phyloP scores from a whole-genome alignment of 306 rosid genomes.

The Corylus americana region DNA sequence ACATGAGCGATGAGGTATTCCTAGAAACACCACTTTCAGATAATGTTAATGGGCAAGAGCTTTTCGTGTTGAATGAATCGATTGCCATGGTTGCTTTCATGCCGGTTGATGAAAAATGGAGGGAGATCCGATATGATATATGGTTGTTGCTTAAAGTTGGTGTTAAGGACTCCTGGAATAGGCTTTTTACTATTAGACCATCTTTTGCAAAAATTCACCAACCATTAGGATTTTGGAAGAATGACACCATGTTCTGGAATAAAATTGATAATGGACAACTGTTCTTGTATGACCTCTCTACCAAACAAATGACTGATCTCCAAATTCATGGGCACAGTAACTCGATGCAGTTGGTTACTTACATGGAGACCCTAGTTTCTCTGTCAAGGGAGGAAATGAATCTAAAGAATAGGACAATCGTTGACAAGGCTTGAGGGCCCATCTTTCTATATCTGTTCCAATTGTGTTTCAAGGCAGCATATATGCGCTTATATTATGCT shows the following conservation, averaged over 20 bases:
- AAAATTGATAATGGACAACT: background rate
- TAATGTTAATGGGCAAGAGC: background rate
- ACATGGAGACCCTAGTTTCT: background rate
- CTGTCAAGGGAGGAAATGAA: no score
- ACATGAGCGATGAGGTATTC: background rate
- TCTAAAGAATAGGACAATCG: background rate
- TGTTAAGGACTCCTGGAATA: background rate
- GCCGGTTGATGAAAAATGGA: no score
- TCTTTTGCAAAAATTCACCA: background rate
- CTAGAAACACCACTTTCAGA: background rate
- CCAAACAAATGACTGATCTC: background rate
- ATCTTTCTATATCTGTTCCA: no score
- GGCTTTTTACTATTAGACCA: background rate
- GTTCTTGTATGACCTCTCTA: background rate
- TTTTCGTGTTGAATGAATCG: background rate
- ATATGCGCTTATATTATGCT: no score
- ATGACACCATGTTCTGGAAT: background rate
- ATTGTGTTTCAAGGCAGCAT: no score
- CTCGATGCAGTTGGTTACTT: background rate
- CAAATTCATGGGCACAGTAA: background rate
- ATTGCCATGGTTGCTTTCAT: background rate
- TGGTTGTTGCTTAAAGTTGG: background rate
- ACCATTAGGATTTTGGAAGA: background rate
- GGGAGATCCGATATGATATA: background rate
- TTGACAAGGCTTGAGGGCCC: background rate